Evolutionary conservation across 805 yeast genomes (phyloP), one percentile per base, ranked within the genome.

Genomic region (Candida vaughaniae): DNA sequence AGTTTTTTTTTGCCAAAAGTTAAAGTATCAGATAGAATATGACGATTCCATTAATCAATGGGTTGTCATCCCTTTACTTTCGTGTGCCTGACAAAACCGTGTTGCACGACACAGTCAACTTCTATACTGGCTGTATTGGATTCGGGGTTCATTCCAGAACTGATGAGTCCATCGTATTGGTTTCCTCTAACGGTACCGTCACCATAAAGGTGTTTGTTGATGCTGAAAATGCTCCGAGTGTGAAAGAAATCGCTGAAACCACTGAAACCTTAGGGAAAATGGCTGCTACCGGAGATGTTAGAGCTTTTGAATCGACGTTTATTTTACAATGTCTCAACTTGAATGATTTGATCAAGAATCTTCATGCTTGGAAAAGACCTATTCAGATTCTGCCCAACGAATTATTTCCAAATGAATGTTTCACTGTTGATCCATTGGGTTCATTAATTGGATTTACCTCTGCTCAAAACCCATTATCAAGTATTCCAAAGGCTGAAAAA

Each of bases 391-490:
- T 73, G 49, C 96, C 98, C 4, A 79, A 81, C 39, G 85, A 78
- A 31, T 64, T 82, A 38, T 76, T 75, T 38, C 95, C 96, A 4
- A 71, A 75, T 47, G 95, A 87, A 58, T 66, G 85, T 5, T 87
- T 82, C 58, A 74, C 80, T 6, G 55, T 84, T 17, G 97, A 91
- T 58, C 97, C 98, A 6, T 64, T 89, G 45, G 96, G 96, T 14
- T 76, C 78, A 48, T 59, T 89, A 19, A 58, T 90, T 31, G 97
- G 96, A 3, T 88, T 90, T 63, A 79, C 95, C 15, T 67, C 81
- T 2, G 63, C 75, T 22, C 54, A 54, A 12, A 80, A 82, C 47
- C 77, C 88, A 6, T 66, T 80, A 45, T 66, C 80, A 15, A 58
- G 76, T n/a, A 58, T 56, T 25, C 71, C 77, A 4, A 73, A 75